phyloP scores from a whole-genome alignment of 305 asterid genomes.

The Fraxinus baroniana region DNA sequence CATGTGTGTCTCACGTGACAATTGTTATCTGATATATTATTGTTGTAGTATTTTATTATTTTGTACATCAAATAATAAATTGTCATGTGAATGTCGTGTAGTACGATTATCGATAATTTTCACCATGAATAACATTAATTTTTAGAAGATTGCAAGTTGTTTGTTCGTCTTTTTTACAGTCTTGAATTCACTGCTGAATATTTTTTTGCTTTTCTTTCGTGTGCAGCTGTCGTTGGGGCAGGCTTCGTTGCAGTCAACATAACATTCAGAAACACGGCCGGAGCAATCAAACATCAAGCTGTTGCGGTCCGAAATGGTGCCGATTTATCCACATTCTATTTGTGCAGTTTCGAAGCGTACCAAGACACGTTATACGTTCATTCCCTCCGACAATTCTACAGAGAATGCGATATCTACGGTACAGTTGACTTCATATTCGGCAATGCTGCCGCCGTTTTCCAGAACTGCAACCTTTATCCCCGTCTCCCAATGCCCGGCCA shows the following conservation, averaged over 20 bases:
- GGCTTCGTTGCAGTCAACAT: slow-evolving; percentile 60
- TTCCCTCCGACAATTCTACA: slow-evolving; percentile 65
- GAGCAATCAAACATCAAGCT: slow-evolving; percentile 65
- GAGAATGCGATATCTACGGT: slow-evolving; percentile 58
- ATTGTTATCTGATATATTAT: too few relatives aligned
- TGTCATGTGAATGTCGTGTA: neutral
- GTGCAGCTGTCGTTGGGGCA: slow-evolving; percentile 49
- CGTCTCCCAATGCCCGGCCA: slow-evolving; percentile 55
- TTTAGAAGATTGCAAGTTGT: neutral
- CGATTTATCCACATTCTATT: slow-evolving; percentile 59
- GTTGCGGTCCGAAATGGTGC: slow-evolving; percentile 77
- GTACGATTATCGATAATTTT: too few relatives aligned
- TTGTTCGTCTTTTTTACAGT: neutral
- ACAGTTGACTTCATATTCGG: slow-evolving; percentile 82
- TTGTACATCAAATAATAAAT: too few relatives aligned
- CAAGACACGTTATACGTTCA: slow-evolving; percentile 75
- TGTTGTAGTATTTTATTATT: neutral
- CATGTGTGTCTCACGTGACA: too few relatives aligned
- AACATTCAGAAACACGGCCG: slow-evolving; percentile 71
- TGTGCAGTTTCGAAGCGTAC: slow-evolving; percentile 71
- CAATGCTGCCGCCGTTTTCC: slow-evolving; percentile 63
- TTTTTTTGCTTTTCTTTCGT: neutral
- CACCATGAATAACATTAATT: too few relatives aligned
- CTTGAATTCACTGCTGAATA: neutral
- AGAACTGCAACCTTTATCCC: slow-evolving; percentile 55